These are phyloP conservation scores for Syncephalastrum sp. DNA, from an alignment of 371 early-diverging fungal species.

Conservation along the genomic window DNA sequence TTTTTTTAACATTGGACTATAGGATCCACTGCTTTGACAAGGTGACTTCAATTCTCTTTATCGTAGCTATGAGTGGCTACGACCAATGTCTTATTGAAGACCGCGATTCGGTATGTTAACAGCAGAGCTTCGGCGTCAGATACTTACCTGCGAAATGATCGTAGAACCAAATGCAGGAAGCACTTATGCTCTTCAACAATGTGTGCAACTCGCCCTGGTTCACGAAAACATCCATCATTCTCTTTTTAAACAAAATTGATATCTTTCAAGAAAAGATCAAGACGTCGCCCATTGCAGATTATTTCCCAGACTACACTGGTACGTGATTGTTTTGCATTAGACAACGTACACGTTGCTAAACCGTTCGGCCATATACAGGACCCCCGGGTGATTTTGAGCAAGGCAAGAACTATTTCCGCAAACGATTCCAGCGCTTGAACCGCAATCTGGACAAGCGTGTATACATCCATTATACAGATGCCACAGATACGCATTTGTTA, in stretches of 20 bases:
- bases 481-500: slow-evolving; percentile 58
- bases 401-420: slow-evolving; percentile 34
- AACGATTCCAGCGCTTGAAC: slow-evolving; percentile 39
- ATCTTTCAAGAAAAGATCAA: slow-evolving; percentile 86
- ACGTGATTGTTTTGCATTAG: slow-evolving; percentile 3
- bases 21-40: slow-evolving; percentile 91
- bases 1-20: neutral
- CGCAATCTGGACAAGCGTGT: slow-evolving; percentile 49
- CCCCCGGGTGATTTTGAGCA: slow-evolving; percentile 24
- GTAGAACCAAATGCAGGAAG: slow-evolving; percentile 80
- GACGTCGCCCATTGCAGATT: slow-evolving; percentile 70
- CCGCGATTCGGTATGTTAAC: slow-evolving; percentile 72
- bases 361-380: slow-evolving; percentile 14
- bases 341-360: neutral
- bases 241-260: slow-evolving; percentile 96
- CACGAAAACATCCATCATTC: slow-evolving; percentile 85
- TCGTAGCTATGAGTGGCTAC: slow-evolving; percentile 92
- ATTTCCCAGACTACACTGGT: slow-evolving; percentile 89
- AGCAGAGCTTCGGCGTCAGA: neutral
- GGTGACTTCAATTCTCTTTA: slow-evolving; percentile 91
- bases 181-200: slow-evolving; percentile 90
- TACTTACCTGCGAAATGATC: slow-evolving; percentile 11
- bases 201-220: slow-evolving; percentile 96
- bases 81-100: slow-evolving; percentile 95
- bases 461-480: slow-evolving; percentile 61